Conservation (phyloP, 2,329 filamentous ascomycete species). For the Phaeosphaeriaceae sp. region DNA sequence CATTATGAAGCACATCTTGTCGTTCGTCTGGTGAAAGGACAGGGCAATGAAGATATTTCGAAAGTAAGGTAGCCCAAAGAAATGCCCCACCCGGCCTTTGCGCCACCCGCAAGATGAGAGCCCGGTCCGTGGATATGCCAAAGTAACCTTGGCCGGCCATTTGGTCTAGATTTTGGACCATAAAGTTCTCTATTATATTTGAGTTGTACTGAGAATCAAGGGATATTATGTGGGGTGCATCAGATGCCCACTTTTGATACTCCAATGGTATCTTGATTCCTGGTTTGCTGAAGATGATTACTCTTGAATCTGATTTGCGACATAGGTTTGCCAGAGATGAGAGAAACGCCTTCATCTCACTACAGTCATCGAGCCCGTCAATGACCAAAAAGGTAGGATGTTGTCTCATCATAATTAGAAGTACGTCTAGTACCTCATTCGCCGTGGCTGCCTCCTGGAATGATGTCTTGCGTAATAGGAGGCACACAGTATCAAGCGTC, state of each 20-base stretch:
- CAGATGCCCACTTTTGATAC: conserved; percentile 39
- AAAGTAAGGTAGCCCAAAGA: conserved; percentile 33
- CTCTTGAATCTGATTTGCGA: conserved; percentile 29
- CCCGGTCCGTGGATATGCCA: conserved; percentile 34
- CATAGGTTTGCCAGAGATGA: conserved; percentile 28
- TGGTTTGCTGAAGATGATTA: conserved; percentile 36
- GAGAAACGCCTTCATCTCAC: conserved; percentile 26
- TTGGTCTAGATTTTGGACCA: conserved; percentile 25
- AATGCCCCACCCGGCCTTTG: conserved; percentile 33
- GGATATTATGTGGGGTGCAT: conserved; percentile 29
- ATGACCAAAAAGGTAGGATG: conserved; percentile 40
- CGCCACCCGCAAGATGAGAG: conserved; percentile 23
- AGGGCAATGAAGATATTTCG: conserved; percentile 33
- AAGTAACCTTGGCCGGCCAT: conserved; percentile 41
- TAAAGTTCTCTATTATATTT: conserved; percentile 23
- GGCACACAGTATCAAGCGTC: conserved; percentile 35
- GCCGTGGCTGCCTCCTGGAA: conserved; percentile 30
- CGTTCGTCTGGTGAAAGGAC: conserved; percentile 35
- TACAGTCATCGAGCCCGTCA: conserved; percentile 39
- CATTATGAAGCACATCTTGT: conserved; percentile 21
- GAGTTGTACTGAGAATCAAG: conserved; percentile 25
- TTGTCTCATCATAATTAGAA: conserved; percentile 35
- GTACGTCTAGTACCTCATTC: conserved; percentile 33
- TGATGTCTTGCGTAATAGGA: conserved; percentile 34
- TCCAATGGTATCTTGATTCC: conserved; percentile 31